Conservation (phyloP, 192 early-diverging fungal species). For the Coemansia sp. region DNA sequence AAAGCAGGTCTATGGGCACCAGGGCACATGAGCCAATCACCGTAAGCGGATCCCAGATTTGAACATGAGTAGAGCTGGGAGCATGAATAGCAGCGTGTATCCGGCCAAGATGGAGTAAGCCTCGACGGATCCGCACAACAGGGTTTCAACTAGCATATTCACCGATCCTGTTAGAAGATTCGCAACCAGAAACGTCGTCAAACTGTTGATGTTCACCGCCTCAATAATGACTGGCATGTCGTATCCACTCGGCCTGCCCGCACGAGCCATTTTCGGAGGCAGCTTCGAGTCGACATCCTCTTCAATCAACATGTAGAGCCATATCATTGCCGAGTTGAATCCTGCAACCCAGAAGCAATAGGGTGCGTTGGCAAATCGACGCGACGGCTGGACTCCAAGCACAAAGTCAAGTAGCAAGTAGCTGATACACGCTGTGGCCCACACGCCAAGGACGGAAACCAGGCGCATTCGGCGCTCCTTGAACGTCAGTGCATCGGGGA, state of each 20-base stretch:
- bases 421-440: constrained; percentile 48
- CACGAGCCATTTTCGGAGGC: constrained; percentile 37
- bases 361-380: constrained; percentile 72
- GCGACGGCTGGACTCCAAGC: constrained; percentile 63
- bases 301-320: constrained; percentile 65
- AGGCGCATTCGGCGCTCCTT: constrained; percentile 54
- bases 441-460: constrained; percentile 49
- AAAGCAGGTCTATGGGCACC: neutral
- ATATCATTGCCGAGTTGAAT: constrained; percentile 67
- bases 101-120: constrained; percentile 54
- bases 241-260: constrained; percentile 44
- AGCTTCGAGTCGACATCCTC: constrained; percentile 58
- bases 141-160: constrained; percentile 80
- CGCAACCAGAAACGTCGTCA: constrained; percentile 83
- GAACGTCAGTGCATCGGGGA: constrained; percentile 50
- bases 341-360: constrained; percentile 80
- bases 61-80: constrained; percentile 38
- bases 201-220: constrained; percentile 78
- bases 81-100: constrained; percentile 61
- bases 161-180: constrained; percentile 87
- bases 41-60: constrained; percentile 24
- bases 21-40: constrained; percentile 21
- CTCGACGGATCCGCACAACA: constrained; percentile 56
- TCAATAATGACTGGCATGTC: constrained; percentile 63
- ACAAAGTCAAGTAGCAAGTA: constrained; percentile 60